Conservation (phyloP, 1,284 basidiomycete species). For the Vanrija pseudolonga region DNA sequence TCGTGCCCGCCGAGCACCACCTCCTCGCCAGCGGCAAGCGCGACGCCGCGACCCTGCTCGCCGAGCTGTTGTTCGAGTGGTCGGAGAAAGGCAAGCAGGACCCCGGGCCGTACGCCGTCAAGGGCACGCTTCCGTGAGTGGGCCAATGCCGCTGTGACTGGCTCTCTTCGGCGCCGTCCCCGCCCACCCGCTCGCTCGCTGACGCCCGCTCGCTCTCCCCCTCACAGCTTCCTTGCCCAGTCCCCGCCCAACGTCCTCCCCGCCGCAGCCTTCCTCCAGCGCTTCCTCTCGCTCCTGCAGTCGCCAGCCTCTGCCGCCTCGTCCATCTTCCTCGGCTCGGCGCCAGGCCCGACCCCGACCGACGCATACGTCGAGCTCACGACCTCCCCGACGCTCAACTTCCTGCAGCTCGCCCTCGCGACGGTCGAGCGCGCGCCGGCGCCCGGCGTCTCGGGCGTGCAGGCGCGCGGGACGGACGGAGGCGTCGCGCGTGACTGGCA, state of each 20-base stretch:
- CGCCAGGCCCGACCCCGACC: slow-evolving; percentile 35
- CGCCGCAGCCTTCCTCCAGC: slow-evolving; percentile 73
- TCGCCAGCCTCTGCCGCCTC: slow-evolving; percentile 51
- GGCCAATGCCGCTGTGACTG: too few relatives aligned
- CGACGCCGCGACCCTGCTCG: slow-evolving; percentile 79
- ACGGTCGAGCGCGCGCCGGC: slow-evolving; percentile 75
- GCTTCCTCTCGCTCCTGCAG: slow-evolving; percentile 63
- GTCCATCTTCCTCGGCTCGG: slow-evolving; percentile 51
- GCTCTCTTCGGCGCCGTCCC: too few relatives aligned
- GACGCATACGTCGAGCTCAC: slow-evolving; percentile 67
- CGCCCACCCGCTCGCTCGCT: too few relatives aligned
- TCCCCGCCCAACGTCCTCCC: slow-evolving; percentile 80
- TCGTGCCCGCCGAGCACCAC: slow-evolving; percentile 70
- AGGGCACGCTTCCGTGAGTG: slow-evolving; percentile 75
- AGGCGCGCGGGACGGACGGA: slow-evolving; percentile 58
- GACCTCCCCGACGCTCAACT: slow-evolving; percentile 71
- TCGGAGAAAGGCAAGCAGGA: slow-evolving; percentile 41
- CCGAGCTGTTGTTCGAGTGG: slow-evolving; percentile 81
- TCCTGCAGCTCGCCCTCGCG: slow-evolving; percentile 76
- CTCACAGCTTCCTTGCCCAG: slow-evolving; percentile 78
- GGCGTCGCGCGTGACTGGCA: slow-evolving; percentile 66
- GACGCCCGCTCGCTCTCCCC: neutral
- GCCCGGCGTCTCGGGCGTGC: slow-evolving; percentile 46
- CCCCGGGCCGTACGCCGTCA: slow-evolving; percentile 63
- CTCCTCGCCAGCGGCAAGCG: slow-evolving; percentile 77